phyloP scores from a whole-genome alignment of 2,329 filamentous ascomycete genomes.

The Tolypocladium album region DNA sequence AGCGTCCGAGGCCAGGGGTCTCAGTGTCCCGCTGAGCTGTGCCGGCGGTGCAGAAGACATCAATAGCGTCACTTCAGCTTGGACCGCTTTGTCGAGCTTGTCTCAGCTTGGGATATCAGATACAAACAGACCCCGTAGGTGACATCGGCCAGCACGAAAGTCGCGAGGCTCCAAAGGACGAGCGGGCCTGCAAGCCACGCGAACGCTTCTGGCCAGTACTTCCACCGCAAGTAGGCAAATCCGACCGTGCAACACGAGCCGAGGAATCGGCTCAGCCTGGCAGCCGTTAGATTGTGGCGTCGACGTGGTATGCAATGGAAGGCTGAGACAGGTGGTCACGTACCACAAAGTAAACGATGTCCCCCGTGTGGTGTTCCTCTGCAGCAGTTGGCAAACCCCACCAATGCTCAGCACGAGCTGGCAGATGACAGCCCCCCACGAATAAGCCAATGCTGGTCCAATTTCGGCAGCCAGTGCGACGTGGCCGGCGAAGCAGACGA shows the following conservation, averaged over 20 bases:
- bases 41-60: neutral
- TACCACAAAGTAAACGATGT: conserved; percentile 6
- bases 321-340: neutral
- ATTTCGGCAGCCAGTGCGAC: conserved; percentile 7
- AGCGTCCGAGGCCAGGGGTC: neutral
- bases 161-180: conserved; percentile 4
- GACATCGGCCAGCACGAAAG: conserved; percentile 2
- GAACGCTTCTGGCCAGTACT: conserved; percentile 6
- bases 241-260: conserved; percentile 6
- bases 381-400: conserved; percentile 5
- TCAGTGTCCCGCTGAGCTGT: neutral
- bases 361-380: conserved; percentile 6
- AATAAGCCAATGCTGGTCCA: conserved; percentile 6
- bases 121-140: conserved; percentile 4
- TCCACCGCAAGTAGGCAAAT: conserved; percentile 6
- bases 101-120: conserved; percentile 1
- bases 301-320: neutral
- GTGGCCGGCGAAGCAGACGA: conserved; percentile 6
- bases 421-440: conserved; percentile 8
- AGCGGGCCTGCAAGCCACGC: conserved; percentile 5
- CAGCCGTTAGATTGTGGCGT: neutral
- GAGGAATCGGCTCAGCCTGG: conserved; percentile 5
- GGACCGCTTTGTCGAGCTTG: neutral
- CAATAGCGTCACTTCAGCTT: neutral
- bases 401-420: conserved; percentile 6